phyloP scores from a whole-genome alignment of 1,284 basidiomycete genomes.

The Tilletia walkeri region DNA sequence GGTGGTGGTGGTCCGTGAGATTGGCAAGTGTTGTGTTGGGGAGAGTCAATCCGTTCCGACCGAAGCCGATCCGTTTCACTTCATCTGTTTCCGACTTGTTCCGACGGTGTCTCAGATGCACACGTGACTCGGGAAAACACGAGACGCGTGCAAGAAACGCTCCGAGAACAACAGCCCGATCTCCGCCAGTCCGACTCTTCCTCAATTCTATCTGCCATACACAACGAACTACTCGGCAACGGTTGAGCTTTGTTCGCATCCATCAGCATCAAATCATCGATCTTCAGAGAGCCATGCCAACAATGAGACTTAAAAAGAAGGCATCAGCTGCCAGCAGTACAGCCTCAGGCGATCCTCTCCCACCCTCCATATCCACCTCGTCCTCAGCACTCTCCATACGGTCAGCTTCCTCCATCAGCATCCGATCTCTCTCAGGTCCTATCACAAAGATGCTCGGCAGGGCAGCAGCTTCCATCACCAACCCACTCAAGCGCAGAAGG shows the following conservation, averaged over 20 bases:
- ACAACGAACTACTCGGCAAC: no score
- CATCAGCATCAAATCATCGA: no score
- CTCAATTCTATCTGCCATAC: no score
- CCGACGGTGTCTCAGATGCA: not conserved
- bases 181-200: no score
- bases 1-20: constrained; percentile 10
- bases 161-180: no score
- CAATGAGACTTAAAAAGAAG: no score
- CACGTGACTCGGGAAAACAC: no score
- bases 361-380: not conserved
- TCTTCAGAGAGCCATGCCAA: no score
- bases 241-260: no score
- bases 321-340: not conserved
- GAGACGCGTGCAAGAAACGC: no score
- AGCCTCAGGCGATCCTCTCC: not conserved
- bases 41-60: not conserved
- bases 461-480: not conserved
- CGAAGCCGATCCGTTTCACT: not conserved
- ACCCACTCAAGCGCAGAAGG: not conserved
- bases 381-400: not conserved
- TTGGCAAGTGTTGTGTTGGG: not conserved
- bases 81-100: not conserved
- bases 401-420: not conserved
- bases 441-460: not conserved
- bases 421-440: not conserved